Base-by-base conservation (phyloP, 2,329 filamentous ascomycete genomes). In the Colletotrichum somersetense region DNA sequence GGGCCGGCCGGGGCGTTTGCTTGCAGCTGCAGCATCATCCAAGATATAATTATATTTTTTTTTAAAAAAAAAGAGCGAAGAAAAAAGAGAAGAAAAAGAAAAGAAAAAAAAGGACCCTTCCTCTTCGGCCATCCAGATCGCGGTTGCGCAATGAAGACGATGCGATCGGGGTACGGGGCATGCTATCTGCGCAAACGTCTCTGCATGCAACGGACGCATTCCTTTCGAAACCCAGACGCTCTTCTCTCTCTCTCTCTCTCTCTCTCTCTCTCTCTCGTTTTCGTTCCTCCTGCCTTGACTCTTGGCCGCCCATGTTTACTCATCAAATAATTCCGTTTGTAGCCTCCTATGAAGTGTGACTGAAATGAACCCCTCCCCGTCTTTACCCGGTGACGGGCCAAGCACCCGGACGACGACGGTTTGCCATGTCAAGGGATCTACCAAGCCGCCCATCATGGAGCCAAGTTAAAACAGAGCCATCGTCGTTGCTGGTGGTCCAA, bases 11-110 rank as follows among this genome's bases (percentile, higher is more conserved):
- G 14, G 16, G 42, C 18, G 40, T 46, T 46, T 46, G 44, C 18
- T n/a, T 46, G 44, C 44, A 46, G 44, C 18, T 4, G 44, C 16
- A 8, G 18, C 16, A 44, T 20, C 16, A n/a, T 20, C 26, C 26
- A 26, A 26, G 26, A 26, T 26, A 26, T 26, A 26, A 26, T 26
- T 26, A 26, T 26, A 26, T 26, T 1, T 26, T 26, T 26, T 26
- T 26, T 26, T 26, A 26, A 26, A 26, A 26, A 35, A 35, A 35
- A 10, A 35, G 7, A 35, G 14, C 1, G 3, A 42, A 8, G 3
- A 14, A 14, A 14, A 42, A n/a, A n/a, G n/a, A n/a, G n/a, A n/a
- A 16, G 5, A 18, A 6, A 0, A 2, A 5, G 0, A 46, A 2
- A n/a, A n/a, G 8, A n/a, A n/a, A n/a, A 46, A n/a, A 46, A 20